Conservation (phyloP, 768 basidiomycete species). For the Heimioporus sp. region DNA sequence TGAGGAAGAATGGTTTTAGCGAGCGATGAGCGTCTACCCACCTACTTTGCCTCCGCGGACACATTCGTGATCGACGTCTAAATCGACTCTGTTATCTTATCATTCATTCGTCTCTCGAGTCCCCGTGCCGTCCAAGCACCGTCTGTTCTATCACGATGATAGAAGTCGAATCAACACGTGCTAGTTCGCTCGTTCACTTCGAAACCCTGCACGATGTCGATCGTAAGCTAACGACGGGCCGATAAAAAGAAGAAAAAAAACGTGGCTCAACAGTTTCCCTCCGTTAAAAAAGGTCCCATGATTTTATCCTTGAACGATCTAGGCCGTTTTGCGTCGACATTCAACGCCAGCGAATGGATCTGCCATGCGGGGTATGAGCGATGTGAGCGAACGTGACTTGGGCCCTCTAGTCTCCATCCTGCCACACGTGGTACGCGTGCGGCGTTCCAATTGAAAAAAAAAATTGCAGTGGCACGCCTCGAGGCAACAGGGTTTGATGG, state of each 20-base stretch:
- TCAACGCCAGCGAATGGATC: slow-evolving; percentile 17
- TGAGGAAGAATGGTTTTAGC: slow-evolving; percentile 2
- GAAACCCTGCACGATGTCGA: no score
- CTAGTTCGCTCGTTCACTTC: slow-evolving; percentile 5
- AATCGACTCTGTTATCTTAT: slow-evolving; percentile 25
- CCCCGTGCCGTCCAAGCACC: slow-evolving; percentile 24
- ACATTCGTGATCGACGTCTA: slow-evolving; percentile 12
- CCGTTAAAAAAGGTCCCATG: neutral
- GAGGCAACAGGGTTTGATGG: slow-evolving; percentile 31
- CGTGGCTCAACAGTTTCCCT: no score
- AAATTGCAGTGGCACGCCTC: slow-evolving; percentile 20
- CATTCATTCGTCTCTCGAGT: slow-evolving; percentile 9
- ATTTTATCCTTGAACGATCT: neutral
- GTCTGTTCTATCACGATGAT: neutral
- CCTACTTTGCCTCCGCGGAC: slow-evolving; percentile 22
- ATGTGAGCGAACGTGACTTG: neutral
- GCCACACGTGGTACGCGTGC: slow-evolving; percentile 17
- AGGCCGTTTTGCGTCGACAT: slow-evolving; percentile 2
- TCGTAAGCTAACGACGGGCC: no score
- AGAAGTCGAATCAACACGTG: neutral
- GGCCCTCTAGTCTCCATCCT: neutral
- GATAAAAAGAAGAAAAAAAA: neutral
- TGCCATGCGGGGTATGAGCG: no score
- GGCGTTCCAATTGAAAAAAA: slow-evolving; percentile 7
- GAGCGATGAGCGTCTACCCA: neutral